A percentile compares a stretch with the other conserved stretches of the same genome.
Conservation (phyloP, 352 stramenopile genomes). For the Globisporangium viniferum region DNA sequence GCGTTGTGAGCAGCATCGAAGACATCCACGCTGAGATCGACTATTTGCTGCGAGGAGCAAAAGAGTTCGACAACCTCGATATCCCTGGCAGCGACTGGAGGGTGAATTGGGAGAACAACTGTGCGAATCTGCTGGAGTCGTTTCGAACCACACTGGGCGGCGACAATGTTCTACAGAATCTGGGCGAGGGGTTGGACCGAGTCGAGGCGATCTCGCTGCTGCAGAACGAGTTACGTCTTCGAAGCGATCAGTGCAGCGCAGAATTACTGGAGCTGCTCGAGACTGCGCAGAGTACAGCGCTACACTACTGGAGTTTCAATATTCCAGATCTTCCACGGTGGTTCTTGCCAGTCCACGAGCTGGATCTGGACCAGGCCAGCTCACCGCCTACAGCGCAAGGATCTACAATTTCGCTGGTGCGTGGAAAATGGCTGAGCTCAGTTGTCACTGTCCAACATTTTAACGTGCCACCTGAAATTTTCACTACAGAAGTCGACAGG, state of each 20-base stretch:
- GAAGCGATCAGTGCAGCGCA: not conserved
- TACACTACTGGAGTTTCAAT: too few relatives aligned
- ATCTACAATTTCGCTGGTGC: not conserved
- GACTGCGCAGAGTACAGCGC: not conserved
- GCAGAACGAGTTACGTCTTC: too few relatives aligned
- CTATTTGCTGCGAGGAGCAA: not conserved
- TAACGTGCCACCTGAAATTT: not conserved
- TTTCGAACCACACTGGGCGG: too few relatives aligned
- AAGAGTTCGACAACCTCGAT: too few relatives aligned
- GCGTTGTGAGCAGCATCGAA: not conserved
- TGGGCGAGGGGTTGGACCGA: too few relatives aligned
- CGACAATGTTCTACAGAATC: too few relatives aligned
- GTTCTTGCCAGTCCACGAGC: constrained; percentile 80
- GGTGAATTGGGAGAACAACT: too few relatives aligned
- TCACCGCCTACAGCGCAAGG: too few relatives aligned
- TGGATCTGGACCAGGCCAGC: constrained; percentile 15
- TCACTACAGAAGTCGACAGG: not conserved
- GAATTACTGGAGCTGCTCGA: constrained; percentile 2
- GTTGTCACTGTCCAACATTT: not conserved
- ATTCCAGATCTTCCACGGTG: constrained; percentile 6
- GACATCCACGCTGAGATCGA: not conserved
- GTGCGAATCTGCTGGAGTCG: too few relatives aligned
- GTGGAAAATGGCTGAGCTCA: not conserved
- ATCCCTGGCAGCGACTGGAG: too few relatives aligned
- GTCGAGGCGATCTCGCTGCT: too few relatives aligned